Evolutionary conservation across 2,329 filamentous ascomycete genomes (phyloP), one percentile per base, ranked within the genome.

Genomic region (Hypocrella siamensis): DNA sequence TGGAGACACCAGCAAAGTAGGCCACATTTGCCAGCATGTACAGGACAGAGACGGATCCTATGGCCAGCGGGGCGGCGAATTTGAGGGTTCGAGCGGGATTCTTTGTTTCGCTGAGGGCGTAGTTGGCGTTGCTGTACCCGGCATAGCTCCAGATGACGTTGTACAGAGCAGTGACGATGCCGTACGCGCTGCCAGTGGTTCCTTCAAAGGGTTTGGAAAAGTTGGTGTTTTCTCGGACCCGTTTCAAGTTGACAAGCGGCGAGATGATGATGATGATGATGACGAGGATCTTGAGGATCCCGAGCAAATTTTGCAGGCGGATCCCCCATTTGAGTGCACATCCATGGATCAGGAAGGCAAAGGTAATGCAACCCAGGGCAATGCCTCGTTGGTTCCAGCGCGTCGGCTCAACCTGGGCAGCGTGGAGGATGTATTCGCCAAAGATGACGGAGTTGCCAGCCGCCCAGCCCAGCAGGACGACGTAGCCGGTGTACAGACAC

Each of bases 71-170:
- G 1, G 70, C 73, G n/a, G 75, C 74, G 30, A 72, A 65, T 49
- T 71, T 75, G 36, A 80, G 61, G 0, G 75, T 80, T 17, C 61
- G 61, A 5, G 74, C 65, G 0, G 75, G 75, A 49, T 78, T 69
- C 46, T 65, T 71, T 29, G 72, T 76, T 56, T 81, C 76, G 45
- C 64, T 68, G 19, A 75, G 57, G 28, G 64, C 70, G 44, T 79
- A 76, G 54, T 78, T 78, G 47, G 72, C 74, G 48, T 78, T 79
- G 54, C 62, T 69, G 58, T 75, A 77, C 17, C 75, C 75, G 40
- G 76, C 67, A 43, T 73, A 81, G 37, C 67, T 73, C 67, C 75
- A 80, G 43, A 80, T 75, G 38, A 80, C 74, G 42, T 79, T 80
- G 59, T 78, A 79, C 0, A 81, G 54, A 0, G 76, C 74, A 2